A percentile compares a stretch with the other conserved stretches of the same genome.
phyloP scores from a whole-genome alignment of 768 basidiomycete genomes.

The Pulveroboletus sp. region DNA sequence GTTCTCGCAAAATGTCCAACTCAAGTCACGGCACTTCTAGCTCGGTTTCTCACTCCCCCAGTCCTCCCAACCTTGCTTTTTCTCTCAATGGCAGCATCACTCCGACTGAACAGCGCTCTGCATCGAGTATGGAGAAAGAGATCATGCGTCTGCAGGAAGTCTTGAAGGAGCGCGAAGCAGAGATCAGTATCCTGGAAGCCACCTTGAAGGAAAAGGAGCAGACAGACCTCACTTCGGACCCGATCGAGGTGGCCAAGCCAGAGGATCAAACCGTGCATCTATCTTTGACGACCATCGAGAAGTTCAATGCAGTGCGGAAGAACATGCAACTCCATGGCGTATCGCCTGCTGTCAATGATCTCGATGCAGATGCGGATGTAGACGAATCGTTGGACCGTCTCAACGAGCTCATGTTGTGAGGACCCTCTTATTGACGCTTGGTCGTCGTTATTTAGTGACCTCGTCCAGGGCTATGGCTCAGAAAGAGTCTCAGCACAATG shows the following conservation, averaged over 20 bases:
- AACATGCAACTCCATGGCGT: constrained; percentile 54
- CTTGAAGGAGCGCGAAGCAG: constrained; percentile 86
- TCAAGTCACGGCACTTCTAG: constrained; percentile 75
- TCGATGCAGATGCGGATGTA: constrained; percentile 37
- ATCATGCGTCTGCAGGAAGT: constrained; percentile 95
- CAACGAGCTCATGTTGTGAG: constrained; percentile 92
- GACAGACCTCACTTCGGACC: background rate
- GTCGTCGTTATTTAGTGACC: constrained; percentile 6
- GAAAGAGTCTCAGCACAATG: constrained; percentile 89
- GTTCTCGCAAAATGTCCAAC: constrained; percentile 78
- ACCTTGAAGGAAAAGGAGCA: constrained; percentile 41
- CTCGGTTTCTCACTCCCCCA: constrained; percentile 58
- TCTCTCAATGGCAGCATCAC: constrained; percentile 33
- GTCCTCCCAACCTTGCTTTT: constrained; percentile 57
- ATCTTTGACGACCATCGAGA: constrained; percentile 70
- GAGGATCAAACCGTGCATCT: constrained; percentile 39
- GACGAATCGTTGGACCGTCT: constrained; percentile 77
- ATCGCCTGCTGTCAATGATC: constrained; percentile 27
- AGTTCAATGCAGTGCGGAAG: constrained; percentile 72
- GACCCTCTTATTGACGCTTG: constrained; percentile 9
- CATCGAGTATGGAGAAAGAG: constrained; percentile 86
- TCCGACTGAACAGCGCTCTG: constrained; percentile 63
- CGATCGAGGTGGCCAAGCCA: constrained; percentile 3
- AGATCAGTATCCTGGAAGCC: constrained; percentile 74
- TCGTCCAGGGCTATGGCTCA: constrained; percentile 86